Evolutionary conservation across 106 monocot genomes (phyloP), one percentile per base, ranked within the genome.

Genomic region (Platanthera zijinensis): DNA sequence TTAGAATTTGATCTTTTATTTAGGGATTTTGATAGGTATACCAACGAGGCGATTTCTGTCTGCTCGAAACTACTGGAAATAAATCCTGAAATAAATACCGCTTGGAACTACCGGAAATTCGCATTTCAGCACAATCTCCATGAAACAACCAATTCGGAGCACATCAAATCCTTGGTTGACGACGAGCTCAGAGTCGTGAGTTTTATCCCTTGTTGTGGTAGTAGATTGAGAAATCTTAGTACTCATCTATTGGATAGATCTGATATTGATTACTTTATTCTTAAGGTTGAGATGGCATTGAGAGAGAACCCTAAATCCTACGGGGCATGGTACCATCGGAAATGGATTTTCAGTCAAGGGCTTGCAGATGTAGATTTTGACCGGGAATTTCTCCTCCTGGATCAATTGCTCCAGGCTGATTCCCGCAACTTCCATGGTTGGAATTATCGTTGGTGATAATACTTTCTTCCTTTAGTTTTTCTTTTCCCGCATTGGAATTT

Each of bases 361-460:
- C 74, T 83, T n/a, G 28, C 50, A 21, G 57, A 75, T 8, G 62
- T 78, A n/a, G 82, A 96, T 69, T 93, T 83, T 51, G 84, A 88
- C 64, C 83, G 69, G 48, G 97, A 97, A 57, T 91, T 88, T 57
- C 61, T 77, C 64, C 91, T 91, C n/a, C 63, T 97, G 53, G 81
- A 86, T 81, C 83, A 81, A 77, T 84, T 97, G 49, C 64, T 97
- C 70, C 88, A 85, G 74, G 77, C 50, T 12, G 97, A 97, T 66
- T 74, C 87, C 6, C 87, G 93, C 70, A 97, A 94, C 79, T 97
- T 97, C 75, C 89, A 97, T 82, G 97, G 97, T 51, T 97, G 97
- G 97, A 97, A 79, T 80, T 89, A 94, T 61, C 89, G 86, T 70
- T 92, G 99, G 94, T 86, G 49, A 57, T 25, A 25, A 25, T 48